These are phyloP conservation scores for Rhodosporidiobolus odoratus DNA, from an alignment of 768 basidiomycete species.

Conservation along the genomic window DNA sequence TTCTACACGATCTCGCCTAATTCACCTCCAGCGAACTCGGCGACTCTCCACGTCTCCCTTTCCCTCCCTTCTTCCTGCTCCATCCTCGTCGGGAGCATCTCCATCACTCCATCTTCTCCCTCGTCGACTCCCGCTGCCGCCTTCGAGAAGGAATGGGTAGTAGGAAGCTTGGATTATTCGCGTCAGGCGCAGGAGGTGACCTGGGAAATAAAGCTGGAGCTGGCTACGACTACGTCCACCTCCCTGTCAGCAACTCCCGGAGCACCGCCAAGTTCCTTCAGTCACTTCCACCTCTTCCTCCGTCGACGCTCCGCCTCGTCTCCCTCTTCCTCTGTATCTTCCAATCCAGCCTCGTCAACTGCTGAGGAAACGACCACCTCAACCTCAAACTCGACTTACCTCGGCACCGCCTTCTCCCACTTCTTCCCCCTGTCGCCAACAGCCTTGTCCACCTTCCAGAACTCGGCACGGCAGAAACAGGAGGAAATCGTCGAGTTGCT, in stretches of 20 bases:
- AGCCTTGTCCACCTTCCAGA: no score
- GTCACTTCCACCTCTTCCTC: slow-evolving; percentile 4
- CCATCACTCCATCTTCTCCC: not conserved
- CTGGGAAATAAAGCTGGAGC: no score
- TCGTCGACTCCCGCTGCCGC: no score
- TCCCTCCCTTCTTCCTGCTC: not conserved
- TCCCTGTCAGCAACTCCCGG: not conserved
- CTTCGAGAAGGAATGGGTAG: no score
- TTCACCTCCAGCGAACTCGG: not conserved
- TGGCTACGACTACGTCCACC: not conserved
- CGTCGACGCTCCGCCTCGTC: no score
- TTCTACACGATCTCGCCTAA: not conserved
- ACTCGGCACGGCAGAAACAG: no score
- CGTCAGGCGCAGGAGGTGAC: no score
- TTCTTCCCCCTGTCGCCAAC: not conserved
- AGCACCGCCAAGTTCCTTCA: not conserved
- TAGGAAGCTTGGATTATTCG: no score
- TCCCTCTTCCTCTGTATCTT: not conserved
- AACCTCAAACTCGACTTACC: not conserved
- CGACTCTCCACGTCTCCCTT: not conserved
- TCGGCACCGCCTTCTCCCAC: not conserved
- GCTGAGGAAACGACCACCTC: not conserved
- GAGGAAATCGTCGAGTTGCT: not conserved
- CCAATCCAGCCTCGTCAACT: no score
- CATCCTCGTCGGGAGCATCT: not conserved